Conservation (phyloP, 345 rosid species). For the Arabidopsis arenosa region DNA sequence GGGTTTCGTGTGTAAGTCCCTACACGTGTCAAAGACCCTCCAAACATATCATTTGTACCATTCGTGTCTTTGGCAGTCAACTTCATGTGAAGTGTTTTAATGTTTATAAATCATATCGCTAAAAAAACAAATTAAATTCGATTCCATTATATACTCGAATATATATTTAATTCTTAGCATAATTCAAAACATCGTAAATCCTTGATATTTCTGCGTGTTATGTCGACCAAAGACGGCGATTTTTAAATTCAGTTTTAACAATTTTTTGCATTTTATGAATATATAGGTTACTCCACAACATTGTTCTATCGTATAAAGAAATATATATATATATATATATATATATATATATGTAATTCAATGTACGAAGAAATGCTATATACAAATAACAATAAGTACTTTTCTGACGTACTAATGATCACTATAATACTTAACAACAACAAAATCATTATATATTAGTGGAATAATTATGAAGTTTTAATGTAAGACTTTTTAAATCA, state of each 20-base stretch:
- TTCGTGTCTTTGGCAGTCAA: constrained; percentile 41
- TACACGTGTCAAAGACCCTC: constrained; percentile 37
- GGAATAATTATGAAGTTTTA: too few species aligned
- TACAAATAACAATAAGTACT: too few species aligned
- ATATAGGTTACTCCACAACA: too few species aligned
- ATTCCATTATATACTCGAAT: background rate
- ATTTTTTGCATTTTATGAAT: background rate
- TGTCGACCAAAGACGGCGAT: background rate
- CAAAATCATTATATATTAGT: too few species aligned
- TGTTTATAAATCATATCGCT: constrained; percentile 16
- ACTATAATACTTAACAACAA: too few species aligned
- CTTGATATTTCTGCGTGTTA: background rate
- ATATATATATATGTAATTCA: too few species aligned
- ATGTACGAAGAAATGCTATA: too few species aligned
- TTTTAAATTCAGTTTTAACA: background rate
- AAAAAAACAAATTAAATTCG: constrained; percentile 6
- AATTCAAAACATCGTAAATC: background rate
- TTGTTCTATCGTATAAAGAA: too few species aligned
- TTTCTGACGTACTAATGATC: too few species aligned
- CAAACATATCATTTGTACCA: constrained; percentile 36
- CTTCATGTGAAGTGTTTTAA: constrained; percentile 44
- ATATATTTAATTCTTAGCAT: background rate
- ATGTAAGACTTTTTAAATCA: too few species aligned
- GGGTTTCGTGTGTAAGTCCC: constrained; percentile 45
- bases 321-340: too few species aligned